Evolutionary conservation across 2,329 filamentous ascomycete species (phyloP).

Genomic region (Penicillium griseofulvum): DNA sequence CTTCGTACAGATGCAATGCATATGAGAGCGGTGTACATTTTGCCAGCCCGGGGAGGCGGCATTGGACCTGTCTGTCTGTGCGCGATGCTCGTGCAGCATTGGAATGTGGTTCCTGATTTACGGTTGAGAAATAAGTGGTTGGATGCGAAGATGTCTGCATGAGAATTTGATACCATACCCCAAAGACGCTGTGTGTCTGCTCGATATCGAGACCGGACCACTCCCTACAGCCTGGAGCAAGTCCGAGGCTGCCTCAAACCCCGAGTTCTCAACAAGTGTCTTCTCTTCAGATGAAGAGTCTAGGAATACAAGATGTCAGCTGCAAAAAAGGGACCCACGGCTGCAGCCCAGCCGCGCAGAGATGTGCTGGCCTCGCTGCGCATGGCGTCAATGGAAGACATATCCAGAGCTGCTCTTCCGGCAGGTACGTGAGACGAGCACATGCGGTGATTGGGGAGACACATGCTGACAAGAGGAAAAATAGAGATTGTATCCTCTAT

Average conservation of each 20-base stretch:
- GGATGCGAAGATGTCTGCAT: not conserved
- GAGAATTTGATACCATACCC: not conserved
- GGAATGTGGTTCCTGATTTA: constrained; percentile 3
- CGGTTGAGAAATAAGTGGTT: not conserved
- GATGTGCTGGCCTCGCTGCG: constrained; percentile 73
- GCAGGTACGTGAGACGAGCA: constrained; percentile 59
- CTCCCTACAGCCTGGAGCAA: not conserved
- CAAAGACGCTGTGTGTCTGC: not conserved
- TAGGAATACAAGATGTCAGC: constrained; percentile 45
- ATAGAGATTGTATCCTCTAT: constrained; percentile 83
- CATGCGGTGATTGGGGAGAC: not conserved
- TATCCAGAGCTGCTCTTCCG: constrained; percentile 73
- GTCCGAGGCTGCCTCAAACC: not conserved
- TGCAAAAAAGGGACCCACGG: constrained; percentile 45
- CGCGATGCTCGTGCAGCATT: not conserved
- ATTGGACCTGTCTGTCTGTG: constrained; percentile 7
- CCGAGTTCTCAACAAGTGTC: constrained; percentile 3
- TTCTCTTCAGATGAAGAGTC: constrained; percentile 27
- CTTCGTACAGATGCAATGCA: not conserved
- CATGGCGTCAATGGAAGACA: constrained; percentile 71
- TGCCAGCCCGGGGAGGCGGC: constrained; percentile 5
- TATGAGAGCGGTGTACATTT: constrained; percentile 6
- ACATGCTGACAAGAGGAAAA: constrained; percentile 22
- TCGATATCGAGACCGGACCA: not conserved
- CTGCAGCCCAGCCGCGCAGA: constrained; percentile 39